Evolutionary conservation across 2,329 filamentous ascomycete species (phyloP), one percentile per base, ranked within the genome.

Genomic region (Akanthomyces lecanii): DNA sequence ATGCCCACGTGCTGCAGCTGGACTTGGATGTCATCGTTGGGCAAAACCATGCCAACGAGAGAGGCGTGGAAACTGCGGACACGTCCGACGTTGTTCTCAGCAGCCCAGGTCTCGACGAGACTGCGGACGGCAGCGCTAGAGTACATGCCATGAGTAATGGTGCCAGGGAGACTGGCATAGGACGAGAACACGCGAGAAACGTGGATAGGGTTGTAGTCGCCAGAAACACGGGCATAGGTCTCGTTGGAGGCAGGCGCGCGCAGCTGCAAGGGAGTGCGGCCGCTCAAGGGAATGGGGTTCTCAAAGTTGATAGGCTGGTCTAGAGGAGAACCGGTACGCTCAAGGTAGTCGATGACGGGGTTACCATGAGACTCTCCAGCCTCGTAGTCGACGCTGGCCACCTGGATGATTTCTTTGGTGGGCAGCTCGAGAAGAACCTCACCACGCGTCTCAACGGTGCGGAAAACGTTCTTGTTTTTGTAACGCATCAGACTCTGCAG

Each of bases 131-230:
- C 91, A 68, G 95, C 95, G 77, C 94, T 98, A 1, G 94, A 96
- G 83, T 98, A 99, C 95, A 99, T 99, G 74, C 95, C 95, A 74
- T 99, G 95, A 1, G 95, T 99, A 72, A 99, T 99, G 51, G 95
- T 99, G 56, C 95, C 96, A 1, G 93, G 93, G 18, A 99, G 84
- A 75, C 93, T 95, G 74, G 95, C 96, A 71, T 98, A 99, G 78
- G 87, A 92, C 38, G 95, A 91, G 79, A 99, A 99, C 62, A 97
- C 92, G 63, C 95, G 90, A 14, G 95, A 97, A 51, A 99, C 95
- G 82, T 99, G 95, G 66, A 99, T 99, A 28, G 95, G 95, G 78
- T 99, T 99, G 85, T 92, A 99, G 75, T 99, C 95, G 53, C 95
- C 95, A 58, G 96, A 99, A 21, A 99, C 95, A 68, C 92, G 91